Evolutionary conservation across 2,329 filamentous ascomycete species (phyloP).

Genomic region (Arthrobotrys conoides): DNA sequence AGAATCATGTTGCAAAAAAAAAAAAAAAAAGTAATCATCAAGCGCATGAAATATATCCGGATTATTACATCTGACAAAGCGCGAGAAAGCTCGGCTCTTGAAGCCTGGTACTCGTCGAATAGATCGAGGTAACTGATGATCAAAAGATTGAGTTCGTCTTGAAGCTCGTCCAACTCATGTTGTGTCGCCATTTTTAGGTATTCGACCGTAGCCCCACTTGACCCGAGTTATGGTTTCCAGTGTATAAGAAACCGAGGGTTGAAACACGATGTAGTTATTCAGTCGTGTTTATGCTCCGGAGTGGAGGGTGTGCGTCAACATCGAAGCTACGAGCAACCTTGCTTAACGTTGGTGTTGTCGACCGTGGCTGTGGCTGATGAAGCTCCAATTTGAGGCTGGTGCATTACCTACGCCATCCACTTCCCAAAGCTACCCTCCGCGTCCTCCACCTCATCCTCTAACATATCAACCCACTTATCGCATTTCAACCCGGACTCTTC

Average conservation of each 20-base stretch:
- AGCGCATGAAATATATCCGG: constrained; percentile 40
- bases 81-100: constrained; percentile 66
- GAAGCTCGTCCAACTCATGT: constrained; percentile 62
- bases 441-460: constrained; percentile 39
- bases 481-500: constrained; percentile 17
- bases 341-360: constrained; percentile 38
- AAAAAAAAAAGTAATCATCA: constrained; percentile 63
- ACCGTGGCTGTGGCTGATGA: constrained; percentile 48
- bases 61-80: constrained; percentile 10
- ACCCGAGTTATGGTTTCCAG: neutral
- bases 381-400: constrained; percentile 30
- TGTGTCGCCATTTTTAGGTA: constrained; percentile 33
- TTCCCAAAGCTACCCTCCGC: constrained; percentile 50
- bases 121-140: constrained; percentile 68
- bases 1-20: constrained; percentile 41
- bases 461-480: constrained; percentile 22
- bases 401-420: constrained; percentile 35
- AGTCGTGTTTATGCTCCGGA: constrained; percentile 7
- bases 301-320: neutral
- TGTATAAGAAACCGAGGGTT: neutral
- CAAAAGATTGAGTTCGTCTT: constrained; percentile 67
- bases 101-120: constrained; percentile 68
- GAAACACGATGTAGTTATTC: constrained; percentile 11
- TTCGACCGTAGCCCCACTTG: neutral
- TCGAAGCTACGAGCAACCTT: constrained; percentile 8